Evolutionary conservation across 2,329 filamentous ascomycete genomes (phyloP).

Genomic region (Diaporthe capsici): DNA sequence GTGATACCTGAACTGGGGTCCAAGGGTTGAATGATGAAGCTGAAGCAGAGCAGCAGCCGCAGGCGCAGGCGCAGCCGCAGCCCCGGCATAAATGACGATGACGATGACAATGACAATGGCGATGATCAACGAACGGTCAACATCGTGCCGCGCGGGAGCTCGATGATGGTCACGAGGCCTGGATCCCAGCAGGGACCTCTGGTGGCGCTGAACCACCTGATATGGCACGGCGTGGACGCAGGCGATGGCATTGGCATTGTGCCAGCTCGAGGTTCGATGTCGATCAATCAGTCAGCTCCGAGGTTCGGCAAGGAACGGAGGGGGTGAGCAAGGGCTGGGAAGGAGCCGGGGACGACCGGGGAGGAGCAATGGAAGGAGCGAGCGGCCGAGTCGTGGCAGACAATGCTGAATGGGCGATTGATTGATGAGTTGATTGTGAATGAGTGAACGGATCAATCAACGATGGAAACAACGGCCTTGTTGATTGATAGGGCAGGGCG

Average conservation of each 20-base stretch:
- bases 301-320: slow-evolving; percentile 25
- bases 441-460: slow-evolving; percentile 18
- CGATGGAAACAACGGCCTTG: slow-evolving; percentile 19
- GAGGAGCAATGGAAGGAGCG: background rate
- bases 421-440: background rate
- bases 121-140: slow-evolving; percentile 20
- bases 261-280: background rate
- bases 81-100: background rate
- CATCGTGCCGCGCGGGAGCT: slow-evolving; percentile 28
- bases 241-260: slow-evolving; percentile 15
- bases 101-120: background rate
- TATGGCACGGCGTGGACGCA: slow-evolving; percentile 12
- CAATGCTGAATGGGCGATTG: background rate
- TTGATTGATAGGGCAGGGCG: slow-evolving; percentile 18
- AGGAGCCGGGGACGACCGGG: background rate
- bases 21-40: background rate
- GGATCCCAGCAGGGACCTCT: background rate
- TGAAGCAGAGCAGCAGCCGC: background rate
- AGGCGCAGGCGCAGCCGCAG: background rate
- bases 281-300: slow-evolving; percentile 8
- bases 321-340: background rate
- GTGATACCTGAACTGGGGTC: background rate
- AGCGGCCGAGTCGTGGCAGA: slow-evolving; percentile 28
- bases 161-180: slow-evolving; percentile 21
- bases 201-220: slow-evolving; percentile 31